phyloP scores from a whole-genome alignment of 192 early-diverging fungal species.

The Chytriomyces hyalinus region DNA sequence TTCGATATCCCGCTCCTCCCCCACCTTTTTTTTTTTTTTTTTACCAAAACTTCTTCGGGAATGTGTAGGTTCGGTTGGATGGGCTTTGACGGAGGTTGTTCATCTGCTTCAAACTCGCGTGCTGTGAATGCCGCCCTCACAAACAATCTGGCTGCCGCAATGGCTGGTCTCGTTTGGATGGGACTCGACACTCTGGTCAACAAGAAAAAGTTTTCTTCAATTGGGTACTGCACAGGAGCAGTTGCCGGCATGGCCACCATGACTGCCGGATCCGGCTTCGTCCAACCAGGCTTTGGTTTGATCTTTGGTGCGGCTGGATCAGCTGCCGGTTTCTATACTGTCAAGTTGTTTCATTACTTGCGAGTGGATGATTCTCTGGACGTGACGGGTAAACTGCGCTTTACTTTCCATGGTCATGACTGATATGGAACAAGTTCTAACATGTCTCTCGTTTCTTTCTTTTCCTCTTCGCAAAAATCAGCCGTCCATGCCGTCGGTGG shows the following conservation, averaged over 20 bases:
- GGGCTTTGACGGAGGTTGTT: slow-evolving; percentile 85
- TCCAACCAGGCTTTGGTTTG: slow-evolving; percentile 74
- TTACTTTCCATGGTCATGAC: no score
- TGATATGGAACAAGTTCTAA: no score
- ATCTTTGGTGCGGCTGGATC: slow-evolving; percentile 73
- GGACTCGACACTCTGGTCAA: slow-evolving; percentile 71
- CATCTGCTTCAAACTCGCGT: slow-evolving; percentile 75
- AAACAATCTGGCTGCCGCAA: slow-evolving; percentile 84
- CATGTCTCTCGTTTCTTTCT: no score
- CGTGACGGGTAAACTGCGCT: slow-evolving; percentile 36
- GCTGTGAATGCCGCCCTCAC: slow-evolving; percentile 85
- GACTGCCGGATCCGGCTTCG: slow-evolving; percentile 91
- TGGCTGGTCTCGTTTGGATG: slow-evolving; percentile 86
- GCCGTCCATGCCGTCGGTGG: slow-evolving; percentile 87
- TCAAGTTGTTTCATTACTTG: slow-evolving; percentile 67
- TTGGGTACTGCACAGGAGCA: slow-evolving; percentile 96
- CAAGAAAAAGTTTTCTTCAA: slow-evolving; percentile 81
- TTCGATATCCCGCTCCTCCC: neutral
- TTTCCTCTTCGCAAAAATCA: neutral
- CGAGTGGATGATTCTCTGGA: slow-evolving; percentile 69
- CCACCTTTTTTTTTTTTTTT: neutral
- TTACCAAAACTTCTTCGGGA: neutral
- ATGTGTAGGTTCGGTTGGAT: neutral
- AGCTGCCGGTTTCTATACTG: slow-evolving; percentile 64
- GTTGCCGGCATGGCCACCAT: slow-evolving; percentile 91